Conservation (phyloP, 345 rosid genomes). For the Kandelia obovata region DNA sequence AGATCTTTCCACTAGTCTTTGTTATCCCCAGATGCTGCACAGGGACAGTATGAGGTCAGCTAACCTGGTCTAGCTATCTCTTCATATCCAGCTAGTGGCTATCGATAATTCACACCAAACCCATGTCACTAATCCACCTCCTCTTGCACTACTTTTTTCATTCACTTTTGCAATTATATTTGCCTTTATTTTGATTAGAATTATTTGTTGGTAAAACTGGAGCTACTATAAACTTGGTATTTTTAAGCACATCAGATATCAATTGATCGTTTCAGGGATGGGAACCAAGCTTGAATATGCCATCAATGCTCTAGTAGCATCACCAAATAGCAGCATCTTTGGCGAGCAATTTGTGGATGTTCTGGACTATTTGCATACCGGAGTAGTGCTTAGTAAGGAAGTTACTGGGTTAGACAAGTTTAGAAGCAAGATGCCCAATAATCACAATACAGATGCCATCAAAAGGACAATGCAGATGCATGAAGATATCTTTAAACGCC, state of each 20-base stretch:
- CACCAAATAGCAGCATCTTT: slow-evolving; percentile 27
- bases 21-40: slow-evolving; percentile 11
- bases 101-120: slow-evolving; percentile 27
- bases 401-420: slow-evolving; percentile 18
- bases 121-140: slow-evolving; percentile 11
- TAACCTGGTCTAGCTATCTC: slow-evolving; percentile 22
- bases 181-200: too few relatives aligned
- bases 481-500: slow-evolving; percentile 67
- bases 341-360: slow-evolving; percentile 45
- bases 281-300: slow-evolving; percentile 56
- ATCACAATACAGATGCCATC: slow-evolving; percentile 51
- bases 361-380: slow-evolving; percentile 22
- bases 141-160: neutral
- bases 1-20: slow-evolving; percentile 15
- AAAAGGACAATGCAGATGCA: slow-evolving; percentile 78
- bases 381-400: slow-evolving; percentile 18
- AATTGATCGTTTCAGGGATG: slow-evolving; percentile 59
- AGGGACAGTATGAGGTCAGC: slow-evolving; percentile 21
- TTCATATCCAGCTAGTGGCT: slow-evolving; percentile 26
- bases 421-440: slow-evolving; percentile 32
- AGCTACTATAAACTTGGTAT: neutral
- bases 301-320: slow-evolving; percentile 33
- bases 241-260: neutral
- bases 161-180: neutral
- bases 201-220: neutral